phyloP scores from a whole-genome alignment of 2,329 filamentous ascomycete genomes.

The Botrytis squamosa region DNA sequence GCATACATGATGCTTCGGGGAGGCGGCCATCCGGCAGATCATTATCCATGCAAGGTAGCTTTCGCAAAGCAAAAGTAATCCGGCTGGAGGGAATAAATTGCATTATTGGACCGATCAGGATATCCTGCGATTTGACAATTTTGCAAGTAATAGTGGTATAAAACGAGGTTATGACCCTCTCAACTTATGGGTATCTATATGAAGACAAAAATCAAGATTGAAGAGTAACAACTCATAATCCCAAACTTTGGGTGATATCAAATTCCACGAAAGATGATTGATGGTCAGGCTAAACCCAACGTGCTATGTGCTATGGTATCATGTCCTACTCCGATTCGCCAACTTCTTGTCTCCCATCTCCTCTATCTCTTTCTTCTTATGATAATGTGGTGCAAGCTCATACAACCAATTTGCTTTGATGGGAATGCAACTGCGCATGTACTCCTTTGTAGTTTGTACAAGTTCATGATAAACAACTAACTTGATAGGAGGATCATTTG shows the following conservation, averaged over 20 bases:
- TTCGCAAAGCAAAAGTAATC: not conserved
- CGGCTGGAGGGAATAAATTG: no score
- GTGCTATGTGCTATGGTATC: slow-evolving; percentile 3
- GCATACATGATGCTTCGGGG: slow-evolving; percentile 9
- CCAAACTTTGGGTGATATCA: not conserved
- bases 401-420: slow-evolving; percentile 81
- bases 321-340: slow-evolving; percentile 47
- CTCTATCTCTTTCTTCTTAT: slow-evolving; percentile 89
- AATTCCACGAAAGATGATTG: not conserved
- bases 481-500: slow-evolving; percentile 70
- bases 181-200: not conserved
- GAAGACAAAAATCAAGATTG: not conserved
- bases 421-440: slow-evolving; percentile 84
- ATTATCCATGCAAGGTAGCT: slow-evolving; percentile 5
- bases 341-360: slow-evolving; percentile 77
- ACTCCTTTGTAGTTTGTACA: slow-evolving; percentile 84
- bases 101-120: no score
- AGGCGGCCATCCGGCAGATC: not conserved
- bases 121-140: not conserved
- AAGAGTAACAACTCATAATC: not conserved
- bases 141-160: not conserved
- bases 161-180: not conserved
- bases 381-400: slow-evolving; percentile 90
- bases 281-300: not conserved
- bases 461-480: slow-evolving; percentile 87